Evolutionary conservation across 495 filamentous ascomycete species (phyloP), one percentile per base, ranked within the genome.

Genomic region (Beverwykella pulmonaria): DNA sequence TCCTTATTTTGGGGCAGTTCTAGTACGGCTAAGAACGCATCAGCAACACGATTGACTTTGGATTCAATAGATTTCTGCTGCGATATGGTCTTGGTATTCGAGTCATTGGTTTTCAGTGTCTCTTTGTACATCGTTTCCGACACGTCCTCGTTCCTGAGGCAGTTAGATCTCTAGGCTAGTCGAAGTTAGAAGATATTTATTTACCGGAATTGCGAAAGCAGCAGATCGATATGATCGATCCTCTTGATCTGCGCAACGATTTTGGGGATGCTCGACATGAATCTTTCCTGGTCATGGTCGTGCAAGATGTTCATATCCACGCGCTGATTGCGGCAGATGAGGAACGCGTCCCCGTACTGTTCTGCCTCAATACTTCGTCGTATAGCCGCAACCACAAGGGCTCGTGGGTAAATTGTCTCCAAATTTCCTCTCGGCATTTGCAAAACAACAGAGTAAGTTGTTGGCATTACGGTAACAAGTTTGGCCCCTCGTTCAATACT

Each of bases 281-380:
- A 96, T 65, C 94, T 90, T 47, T 85, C 79, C 0, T 92, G 91
- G 7, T 84, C 85, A 79, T 98, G 88, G 74, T 98, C 94, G 74
- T 96, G 93, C n/a, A 98, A 80, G 58, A 98, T 93, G 73, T 98
- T 98, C 88, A 97, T 92, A 73, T 98, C 94, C 2, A 98, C 94
- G 65, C 94, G 86, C 73, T 97, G 95, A 55, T 87, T 92, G 32
- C 94, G 86, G 74, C 94, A 98, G 41, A 88, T 86, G 26, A 90
- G 78, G 74, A 96, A 98, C 1, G 94, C 94, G 59, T 82, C 85
- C 49, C 82, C 87, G 70, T 97, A 98, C 49, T 94, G 82, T 73
- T 89, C 90, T 20, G 81, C 78, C 63, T 90, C 88, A 56, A 98
- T 90, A 44, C 88, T 87, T 36, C 85, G 82, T 47, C 94, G 84